A percentile compares a stretch with the other conserved stretches of the same genome.
Conservation (phyloP, 805 yeast genomes). For the Starmerella stellata region DNA sequence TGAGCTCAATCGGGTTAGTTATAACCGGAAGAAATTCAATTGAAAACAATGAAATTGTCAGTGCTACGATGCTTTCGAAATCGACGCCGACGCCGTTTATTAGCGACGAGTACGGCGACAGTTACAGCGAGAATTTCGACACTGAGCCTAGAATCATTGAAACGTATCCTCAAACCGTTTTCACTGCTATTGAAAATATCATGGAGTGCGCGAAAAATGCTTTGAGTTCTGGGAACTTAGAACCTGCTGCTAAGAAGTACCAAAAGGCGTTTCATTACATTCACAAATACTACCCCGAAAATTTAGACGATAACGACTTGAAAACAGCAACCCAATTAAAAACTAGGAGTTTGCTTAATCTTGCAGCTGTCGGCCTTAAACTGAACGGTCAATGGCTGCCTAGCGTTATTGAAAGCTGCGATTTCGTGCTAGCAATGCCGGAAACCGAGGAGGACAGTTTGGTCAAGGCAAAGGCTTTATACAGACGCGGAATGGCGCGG, state of each 20-base stretch:
- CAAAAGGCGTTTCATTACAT: constrained; percentile 51
- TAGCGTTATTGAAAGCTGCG: constrained; percentile 39
- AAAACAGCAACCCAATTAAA: constrained; percentile 32
- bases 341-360: constrained; percentile 48
- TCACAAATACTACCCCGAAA: constrained; percentile 57
- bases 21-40: constrained; percentile 15
- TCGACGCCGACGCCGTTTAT: constrained; percentile 15
- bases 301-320: constrained; percentile 18
- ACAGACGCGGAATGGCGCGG: constrained; percentile 64
- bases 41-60: not conserved
- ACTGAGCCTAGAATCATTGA: constrained; percentile 18
- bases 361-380: constrained; percentile 57
- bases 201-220: constrained; percentile 52
- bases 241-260: constrained; percentile 50
- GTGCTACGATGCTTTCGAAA: constrained; percentile 9
- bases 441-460: constrained; percentile 35
- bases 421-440: constrained; percentile 42
- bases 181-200: constrained; percentile 6
- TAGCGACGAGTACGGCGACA: constrained; percentile 15
- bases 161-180: constrained; percentile 12
- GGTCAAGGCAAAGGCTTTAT: constrained; percentile 64
- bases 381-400: constrained; percentile 27
- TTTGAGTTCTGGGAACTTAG: constrained; percentile 41
- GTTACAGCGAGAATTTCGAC: constrained; percentile 14
- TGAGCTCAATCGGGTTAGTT: constrained; percentile 12